phyloP scores from a whole-genome alignment of 2,329 filamentous ascomycete genomes.

The Colletotrichum orbiculare region DNA sequence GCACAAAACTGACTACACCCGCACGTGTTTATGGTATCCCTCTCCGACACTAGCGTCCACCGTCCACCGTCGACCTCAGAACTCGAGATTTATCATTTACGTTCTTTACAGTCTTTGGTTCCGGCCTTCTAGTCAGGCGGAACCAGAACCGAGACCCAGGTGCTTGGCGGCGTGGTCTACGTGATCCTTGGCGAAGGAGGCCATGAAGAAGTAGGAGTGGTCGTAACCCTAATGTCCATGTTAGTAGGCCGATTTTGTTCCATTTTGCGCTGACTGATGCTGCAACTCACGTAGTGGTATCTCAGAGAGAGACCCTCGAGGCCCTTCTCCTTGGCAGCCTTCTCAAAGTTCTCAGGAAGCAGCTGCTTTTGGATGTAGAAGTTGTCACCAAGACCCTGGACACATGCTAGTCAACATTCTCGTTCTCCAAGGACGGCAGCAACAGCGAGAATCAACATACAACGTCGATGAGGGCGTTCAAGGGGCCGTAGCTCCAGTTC shows the following conservation, averaged over 20 bases:
- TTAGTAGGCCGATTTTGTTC: conserved; percentile 1
- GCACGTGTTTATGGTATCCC: conserved; percentile 24
- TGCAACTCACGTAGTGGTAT: conserved; percentile 75
- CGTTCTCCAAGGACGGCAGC: too few species aligned
- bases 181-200: conserved; percentile 89
- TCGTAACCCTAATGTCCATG: conserved; percentile 77
- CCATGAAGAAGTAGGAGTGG: conserved; percentile 98
- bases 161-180: conserved; percentile 92
- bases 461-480: conserved; percentile 89
- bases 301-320: conserved; percentile 79
- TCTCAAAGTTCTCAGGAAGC: conserved; percentile 90
- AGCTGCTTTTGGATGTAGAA: conserved; percentile 97
- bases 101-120: conserved; percentile 25
- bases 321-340: conserved; percentile 81
- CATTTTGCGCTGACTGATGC: neutral
- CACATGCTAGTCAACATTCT: neutral
- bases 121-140: conserved; percentile 31
- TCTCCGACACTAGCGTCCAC: neutral
- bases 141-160: conserved; percentile 55
- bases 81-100: conserved; percentile 10
- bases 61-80: neutral
- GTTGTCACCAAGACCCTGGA: conserved; percentile 89
- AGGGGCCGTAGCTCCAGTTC: conserved; percentile 71
- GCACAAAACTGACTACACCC: neutral
- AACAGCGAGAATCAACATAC: conserved; percentile 58